Base-by-base conservation (phyloP, 345 rosid genomes). In the Gossypium sturtianum region DNA sequence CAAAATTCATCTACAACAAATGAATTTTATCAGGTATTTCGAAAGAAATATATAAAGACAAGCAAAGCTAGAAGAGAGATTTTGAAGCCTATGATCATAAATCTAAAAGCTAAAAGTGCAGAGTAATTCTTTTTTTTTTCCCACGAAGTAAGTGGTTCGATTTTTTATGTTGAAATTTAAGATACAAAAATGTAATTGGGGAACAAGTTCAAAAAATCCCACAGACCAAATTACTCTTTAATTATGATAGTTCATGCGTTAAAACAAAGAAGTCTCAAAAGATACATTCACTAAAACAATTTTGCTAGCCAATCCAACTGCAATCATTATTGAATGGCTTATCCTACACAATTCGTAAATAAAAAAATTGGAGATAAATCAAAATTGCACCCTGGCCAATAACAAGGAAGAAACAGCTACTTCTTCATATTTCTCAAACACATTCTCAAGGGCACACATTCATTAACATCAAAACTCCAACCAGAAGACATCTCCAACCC, bases 1-100 rank as follows among this genome's bases (percentile, higher is more conserved):
- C 98, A 75, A 91, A 95, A 76, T 86, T 91, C 92, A 95, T 93
- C 99, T 95, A 92, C 69, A 83, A 83, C 44, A 66, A 80, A 70
- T 29, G 12, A 12, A 61, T 53, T 48, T 5, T 45, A 62, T 60
- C 67, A 53, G 63, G 19, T 17, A 23, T 23, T 27, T 16, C 25
- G 43, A 47, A 20, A 72, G 43, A 58, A 58, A 57, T 56, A 71
- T 13, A 1, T 54, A 22, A 29, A 54, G 65, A 56, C 64, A 41
- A 6, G 51, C 0, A 20, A 41, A 54, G 23, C n/a, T 34, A 45
- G 47, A 44, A 72, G 7, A 56, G n/a, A 27, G 23, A 23, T 52
- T 29, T 12, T 4, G 9, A 68, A 68, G 15, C 23, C 58, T 68
- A 4, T 49, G 13, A 68, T 27, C 58, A 9, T 27, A 68, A 47